phyloP scores from a whole-genome alignment of 495 filamentous ascomycete genomes.

The Penicillium lividum region DNA sequence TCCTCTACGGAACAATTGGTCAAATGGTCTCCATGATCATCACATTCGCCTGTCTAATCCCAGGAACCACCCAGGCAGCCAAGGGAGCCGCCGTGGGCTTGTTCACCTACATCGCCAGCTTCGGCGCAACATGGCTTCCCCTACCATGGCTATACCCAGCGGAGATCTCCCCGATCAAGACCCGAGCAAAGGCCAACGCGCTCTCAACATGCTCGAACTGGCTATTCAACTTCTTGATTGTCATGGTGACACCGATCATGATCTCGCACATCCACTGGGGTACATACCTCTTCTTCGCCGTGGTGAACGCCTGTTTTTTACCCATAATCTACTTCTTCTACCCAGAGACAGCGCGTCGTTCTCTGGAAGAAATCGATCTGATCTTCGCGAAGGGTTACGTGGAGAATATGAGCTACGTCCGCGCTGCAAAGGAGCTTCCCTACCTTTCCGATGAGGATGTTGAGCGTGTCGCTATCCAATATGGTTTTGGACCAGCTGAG shows the following conservation, averaged over 20 bases:
- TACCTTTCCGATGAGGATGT: conserved; percentile 62
- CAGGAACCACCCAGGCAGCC: background rate
- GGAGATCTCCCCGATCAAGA: conserved; percentile 65
- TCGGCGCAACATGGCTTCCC: conserved; percentile 9
- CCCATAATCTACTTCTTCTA: conserved; percentile 42
- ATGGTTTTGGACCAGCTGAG: conserved; percentile 50
- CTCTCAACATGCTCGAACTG: conserved; percentile 30
- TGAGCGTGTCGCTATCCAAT: conserved; percentile 60
- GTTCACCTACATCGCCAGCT: conserved; percentile 10
- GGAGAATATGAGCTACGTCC: conserved; percentile 75
- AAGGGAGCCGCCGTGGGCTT: conserved; percentile 8
- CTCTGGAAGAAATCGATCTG: conserved; percentile 48
- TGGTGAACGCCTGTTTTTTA: conserved; percentile 37
- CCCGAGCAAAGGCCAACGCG: conserved; percentile 57
- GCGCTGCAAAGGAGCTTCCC: conserved; percentile 68
- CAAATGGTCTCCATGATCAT: conserved; percentile 13
- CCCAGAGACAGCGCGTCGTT: conserved; percentile 43
- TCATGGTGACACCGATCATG: conserved; percentile 29
- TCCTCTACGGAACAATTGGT: conserved; percentile 61
- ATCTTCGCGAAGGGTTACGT: conserved; percentile 64
- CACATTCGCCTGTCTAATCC: conserved; percentile 3
- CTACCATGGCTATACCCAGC: conserved; percentile 63
- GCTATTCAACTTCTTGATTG: conserved; percentile 36
- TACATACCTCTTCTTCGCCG: conserved; percentile 52
- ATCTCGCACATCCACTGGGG: conserved; percentile 44